Evolutionary conservation across 495 filamentous ascomycete genomes (phyloP).

Genomic region (Lasiosphaeria ovina): DNA sequence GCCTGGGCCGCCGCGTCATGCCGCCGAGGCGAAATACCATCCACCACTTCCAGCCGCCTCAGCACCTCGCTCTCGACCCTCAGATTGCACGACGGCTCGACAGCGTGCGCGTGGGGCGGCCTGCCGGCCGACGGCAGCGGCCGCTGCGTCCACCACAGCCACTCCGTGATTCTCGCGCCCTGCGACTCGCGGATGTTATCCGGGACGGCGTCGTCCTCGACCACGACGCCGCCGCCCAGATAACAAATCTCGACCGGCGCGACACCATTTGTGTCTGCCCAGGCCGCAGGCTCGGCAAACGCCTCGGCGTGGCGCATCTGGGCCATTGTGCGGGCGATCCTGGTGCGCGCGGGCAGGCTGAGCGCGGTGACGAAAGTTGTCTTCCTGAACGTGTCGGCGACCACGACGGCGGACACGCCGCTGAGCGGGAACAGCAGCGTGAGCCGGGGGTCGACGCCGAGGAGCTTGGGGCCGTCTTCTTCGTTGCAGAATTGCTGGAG

Average conservation of each 20-base stretch:
- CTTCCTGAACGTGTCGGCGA: background rate
- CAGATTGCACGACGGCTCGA: too few species aligned
- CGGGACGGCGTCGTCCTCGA: background rate
- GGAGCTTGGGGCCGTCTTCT: background rate
- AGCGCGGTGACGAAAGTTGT: background rate
- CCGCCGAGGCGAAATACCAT: background rate
- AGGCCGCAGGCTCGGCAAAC: background rate
- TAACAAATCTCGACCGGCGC: background rate
- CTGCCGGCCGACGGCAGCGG: background rate
- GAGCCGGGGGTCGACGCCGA: background rate
- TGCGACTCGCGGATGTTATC: background rate
- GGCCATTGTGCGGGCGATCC: background rate
- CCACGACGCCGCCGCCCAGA: background rate
- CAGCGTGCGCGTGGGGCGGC: too few species aligned
- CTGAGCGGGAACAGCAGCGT: background rate
- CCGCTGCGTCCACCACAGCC: background rate
- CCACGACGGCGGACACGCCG: background rate
- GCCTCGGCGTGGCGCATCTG: background rate
- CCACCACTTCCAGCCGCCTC: background rate
- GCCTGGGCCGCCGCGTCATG: background rate
- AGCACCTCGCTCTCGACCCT: background rate
- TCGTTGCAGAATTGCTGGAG: background rate
- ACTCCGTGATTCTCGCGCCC: background rate
- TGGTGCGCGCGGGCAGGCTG: background rate
- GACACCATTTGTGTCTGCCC: background rate